A percentile compares a stretch with the other conserved stretches of the same genome.
phyloP scores from a whole-genome alignment of 2,329 filamentous ascomycete genomes.

The Cytospora piceae region DNA sequence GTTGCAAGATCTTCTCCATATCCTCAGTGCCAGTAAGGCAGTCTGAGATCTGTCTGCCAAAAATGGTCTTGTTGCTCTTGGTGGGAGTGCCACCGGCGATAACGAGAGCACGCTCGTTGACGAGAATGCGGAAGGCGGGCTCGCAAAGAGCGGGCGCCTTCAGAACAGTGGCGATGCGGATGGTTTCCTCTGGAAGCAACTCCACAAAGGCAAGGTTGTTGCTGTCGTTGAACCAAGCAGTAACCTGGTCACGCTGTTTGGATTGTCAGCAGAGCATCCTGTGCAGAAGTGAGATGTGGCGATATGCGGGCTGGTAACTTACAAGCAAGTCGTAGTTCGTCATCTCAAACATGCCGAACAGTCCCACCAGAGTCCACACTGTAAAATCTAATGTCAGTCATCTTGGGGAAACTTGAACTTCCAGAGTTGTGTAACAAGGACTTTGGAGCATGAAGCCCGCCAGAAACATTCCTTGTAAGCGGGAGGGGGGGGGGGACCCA shows the following conservation, averaged over 20 bases:
- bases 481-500: background rate
- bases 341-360: slow-evolving; percentile 64
- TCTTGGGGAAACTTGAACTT: background rate
- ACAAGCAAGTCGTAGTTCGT: slow-evolving; percentile 42
- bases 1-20: slow-evolving; percentile 21
- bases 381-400: background rate
- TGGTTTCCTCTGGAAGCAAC: slow-evolving; percentile 62
- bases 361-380: slow-evolving; percentile 66
- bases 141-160: slow-evolving; percentile 48
- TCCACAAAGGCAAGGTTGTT: slow-evolving; percentile 65
- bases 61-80: slow-evolving; percentile 20
- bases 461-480: background rate
- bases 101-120: slow-evolving; percentile 63
- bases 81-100: slow-evolving; percentile 43
- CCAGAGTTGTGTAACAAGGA: background rate
- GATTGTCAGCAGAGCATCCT: slow-evolving; percentile 31
- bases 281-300: background rate
- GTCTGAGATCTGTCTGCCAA: slow-evolving; percentile 20
- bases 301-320: slow-evolving; percentile 32
- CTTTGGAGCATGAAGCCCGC: too few relatives aligned
- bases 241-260: slow-evolving; percentile 48
- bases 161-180: slow-evolving; percentile 59
- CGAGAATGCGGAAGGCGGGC: slow-evolving; percentile 61
- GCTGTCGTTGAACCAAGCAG: slow-evolving; percentile 61
- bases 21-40: slow-evolving; percentile 24